These are phyloP conservation scores for Forsythia suspensa DNA, from an alignment of 257 asterid species.

Conservation along the genomic window DNA sequence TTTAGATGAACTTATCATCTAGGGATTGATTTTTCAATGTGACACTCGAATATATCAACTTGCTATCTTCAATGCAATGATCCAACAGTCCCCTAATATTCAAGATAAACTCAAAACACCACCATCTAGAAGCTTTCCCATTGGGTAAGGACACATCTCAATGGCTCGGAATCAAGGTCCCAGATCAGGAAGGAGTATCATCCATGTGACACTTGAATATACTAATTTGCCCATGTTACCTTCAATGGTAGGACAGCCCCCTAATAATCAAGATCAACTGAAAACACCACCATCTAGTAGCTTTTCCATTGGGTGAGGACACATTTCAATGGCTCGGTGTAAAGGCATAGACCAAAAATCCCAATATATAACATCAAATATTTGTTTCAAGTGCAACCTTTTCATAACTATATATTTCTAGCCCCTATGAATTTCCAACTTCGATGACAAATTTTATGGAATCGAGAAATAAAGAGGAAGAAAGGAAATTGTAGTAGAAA, in stretches of 20 bases:
- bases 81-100: no score
- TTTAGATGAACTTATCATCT: no score
- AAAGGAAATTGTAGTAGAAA: no score
- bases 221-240: neutral
- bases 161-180: neutral
- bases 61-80: no score
- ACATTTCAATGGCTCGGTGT: neutral
- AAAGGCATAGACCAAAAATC: neutral
- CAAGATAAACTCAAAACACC: neutral
- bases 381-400: neutral
- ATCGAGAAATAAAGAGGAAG: neutral
- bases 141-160: neutral
- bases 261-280: neutral
- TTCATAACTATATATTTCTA: neutral
- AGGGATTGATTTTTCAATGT: no score
- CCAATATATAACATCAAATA: neutral
- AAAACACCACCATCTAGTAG: neutral
- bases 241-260: neutral
- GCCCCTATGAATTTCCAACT: neutral
- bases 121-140: neutral
- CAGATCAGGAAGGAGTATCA: neutral
- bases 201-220: neutral
- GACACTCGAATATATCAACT: no score
- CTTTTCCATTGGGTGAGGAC: neutral
- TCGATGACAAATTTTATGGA: neutral